Percentiles rank a stretch among this genome's conserved stretches.
phyloP scores from a whole-genome alignment of 1,139 yeast genomes.

The Torulaspora pretoriensis region DNA sequence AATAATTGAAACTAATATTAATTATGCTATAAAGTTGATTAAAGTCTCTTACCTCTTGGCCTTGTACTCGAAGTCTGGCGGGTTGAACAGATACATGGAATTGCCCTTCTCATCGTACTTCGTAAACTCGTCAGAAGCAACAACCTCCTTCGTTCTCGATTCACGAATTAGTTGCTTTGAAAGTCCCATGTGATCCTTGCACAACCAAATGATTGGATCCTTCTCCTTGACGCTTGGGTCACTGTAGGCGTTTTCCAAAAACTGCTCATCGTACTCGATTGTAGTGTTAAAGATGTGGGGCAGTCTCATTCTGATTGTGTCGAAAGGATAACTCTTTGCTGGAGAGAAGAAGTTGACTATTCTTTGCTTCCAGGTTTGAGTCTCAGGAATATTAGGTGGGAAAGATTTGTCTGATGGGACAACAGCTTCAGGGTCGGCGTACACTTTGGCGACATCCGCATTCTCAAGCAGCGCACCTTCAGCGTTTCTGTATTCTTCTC shows the following conservation, averaged over 20 bases:
- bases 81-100: conserved; percentile 53
- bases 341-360: conserved; percentile 39
- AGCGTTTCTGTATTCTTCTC: conserved; percentile 7
- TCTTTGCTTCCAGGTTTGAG: conserved; percentile 22
- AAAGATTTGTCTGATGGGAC: conserved; percentile 20
- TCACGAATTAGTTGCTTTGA: conserved; percentile 56
- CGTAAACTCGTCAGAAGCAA: conserved; percentile 57
- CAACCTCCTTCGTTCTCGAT: conserved; percentile 50
- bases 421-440: conserved; percentile 26
- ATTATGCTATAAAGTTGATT: not conserved
- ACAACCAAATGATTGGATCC: conserved; percentile 67
- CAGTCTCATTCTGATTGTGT: conserved; percentile 33
- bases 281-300: conserved; percentile 39
- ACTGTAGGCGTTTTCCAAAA: conserved; percentile 50
- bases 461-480: conserved; percentile 20
- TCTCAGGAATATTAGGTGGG: conserved; percentile 23
- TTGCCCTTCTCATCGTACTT: conserved; percentile 53
- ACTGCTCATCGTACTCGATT: conserved; percentile 36
- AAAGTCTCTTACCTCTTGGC: conserved; percentile 17
- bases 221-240: conserved; percentile 60
- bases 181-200: conserved; percentile 65
- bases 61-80: conserved; percentile 44
- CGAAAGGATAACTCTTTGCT: conserved; percentile 36
- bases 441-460: conserved; percentile 29
- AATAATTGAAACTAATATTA: not conserved